These are phyloP conservation scores for Candida dajiaensis DNA, from an alignment of 805 yeast genomes.

Conservation along the genomic window DNA sequence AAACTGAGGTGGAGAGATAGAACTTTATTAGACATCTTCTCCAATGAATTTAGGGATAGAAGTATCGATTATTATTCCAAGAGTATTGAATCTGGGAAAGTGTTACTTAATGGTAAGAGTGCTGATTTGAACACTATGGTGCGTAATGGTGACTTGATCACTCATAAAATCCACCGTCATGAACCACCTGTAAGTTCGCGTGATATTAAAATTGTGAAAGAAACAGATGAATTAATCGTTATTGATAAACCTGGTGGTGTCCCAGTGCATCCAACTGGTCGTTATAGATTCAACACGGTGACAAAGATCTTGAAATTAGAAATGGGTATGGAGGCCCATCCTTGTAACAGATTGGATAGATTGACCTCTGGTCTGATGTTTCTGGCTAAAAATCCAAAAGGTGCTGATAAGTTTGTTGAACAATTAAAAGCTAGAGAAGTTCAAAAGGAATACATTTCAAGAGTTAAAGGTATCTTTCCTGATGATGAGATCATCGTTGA, in stretches of 20 bases:
- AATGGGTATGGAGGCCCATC: constrained; percentile 59
- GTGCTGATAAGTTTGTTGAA: constrained; percentile 75
- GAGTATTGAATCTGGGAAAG: constrained; percentile 57
- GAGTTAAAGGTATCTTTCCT: constrained; percentile 89
- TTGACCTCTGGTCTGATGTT: constrained; percentile 94
- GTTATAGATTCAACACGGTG: constrained; percentile 68
- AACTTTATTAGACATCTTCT: constrained; percentile 73
- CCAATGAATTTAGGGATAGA: constrained; percentile 78
- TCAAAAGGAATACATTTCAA: constrained; percentile 66
- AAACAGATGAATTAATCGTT: constrained; percentile 71
- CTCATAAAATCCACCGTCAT: constrained; percentile 75
- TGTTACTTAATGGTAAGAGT: constrained; percentile 59
- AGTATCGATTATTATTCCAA: constrained; percentile 58
- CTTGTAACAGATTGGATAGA: constrained; percentile 85
- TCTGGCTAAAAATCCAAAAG: constrained; percentile 22
- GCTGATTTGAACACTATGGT: constrained; percentile 64
- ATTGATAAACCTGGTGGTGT: constrained; percentile 93
- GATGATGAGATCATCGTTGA: constrained; percentile 48
- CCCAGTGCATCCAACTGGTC: constrained; percentile 94
- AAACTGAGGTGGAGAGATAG: constrained; percentile 88
- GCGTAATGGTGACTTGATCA: constrained; percentile 75
- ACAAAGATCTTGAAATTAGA: constrained; percentile 76
- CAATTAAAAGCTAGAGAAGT: constrained; percentile 48
- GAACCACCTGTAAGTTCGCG: constrained; percentile 51
- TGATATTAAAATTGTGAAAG: constrained; percentile 35